These are phyloP conservation scores for Claviceps paspali DNA, from an alignment of 2,329 filamentous ascomycete genomes.

Conservation along the genomic window DNA sequence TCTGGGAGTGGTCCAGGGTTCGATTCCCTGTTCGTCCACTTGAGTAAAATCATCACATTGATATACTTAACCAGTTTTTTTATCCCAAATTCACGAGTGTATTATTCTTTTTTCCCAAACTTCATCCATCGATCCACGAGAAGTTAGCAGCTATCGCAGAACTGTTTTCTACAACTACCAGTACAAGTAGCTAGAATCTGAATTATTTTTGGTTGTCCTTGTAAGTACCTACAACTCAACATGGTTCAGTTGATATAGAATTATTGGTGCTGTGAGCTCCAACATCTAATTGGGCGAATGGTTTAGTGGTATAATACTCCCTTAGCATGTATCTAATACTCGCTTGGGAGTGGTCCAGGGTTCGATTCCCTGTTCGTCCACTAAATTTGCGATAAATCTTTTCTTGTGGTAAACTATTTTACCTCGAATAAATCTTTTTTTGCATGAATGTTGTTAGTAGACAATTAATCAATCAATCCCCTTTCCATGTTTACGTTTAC, in stretches of 20 bases:
- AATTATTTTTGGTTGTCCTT: too few species aligned
- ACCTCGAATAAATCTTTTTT: background rate
- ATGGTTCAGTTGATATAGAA: too few species aligned
- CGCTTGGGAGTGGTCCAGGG: conserved; percentile 10
- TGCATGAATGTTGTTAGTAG: too few species aligned
- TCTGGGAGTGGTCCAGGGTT: conserved; percentile 11
- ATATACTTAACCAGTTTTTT: background rate
- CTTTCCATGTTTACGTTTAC: too few species aligned
- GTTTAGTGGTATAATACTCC: conserved; percentile 13
- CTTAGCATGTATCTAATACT: conserved; percentile 5
- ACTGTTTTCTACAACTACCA: too few species aligned
- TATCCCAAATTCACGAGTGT: background rate
- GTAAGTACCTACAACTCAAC: too few species aligned
- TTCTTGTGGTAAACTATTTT: background rate
- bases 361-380: conserved; percentile 12
- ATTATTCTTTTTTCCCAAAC: background rate
- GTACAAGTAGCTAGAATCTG: too few species aligned
- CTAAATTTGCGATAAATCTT: background rate
- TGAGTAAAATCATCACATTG: background rate
- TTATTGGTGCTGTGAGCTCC: too few species aligned
- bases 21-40: conserved; percentile 11
- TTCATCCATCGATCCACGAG: too few species aligned
- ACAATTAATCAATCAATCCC: too few species aligned
- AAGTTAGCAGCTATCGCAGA: too few species aligned
- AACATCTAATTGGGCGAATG: conserved; percentile 4